Evolutionary conservation across 371 early-diverging fungal species (phyloP).

Genomic region (Mortierella sp.): DNA sequence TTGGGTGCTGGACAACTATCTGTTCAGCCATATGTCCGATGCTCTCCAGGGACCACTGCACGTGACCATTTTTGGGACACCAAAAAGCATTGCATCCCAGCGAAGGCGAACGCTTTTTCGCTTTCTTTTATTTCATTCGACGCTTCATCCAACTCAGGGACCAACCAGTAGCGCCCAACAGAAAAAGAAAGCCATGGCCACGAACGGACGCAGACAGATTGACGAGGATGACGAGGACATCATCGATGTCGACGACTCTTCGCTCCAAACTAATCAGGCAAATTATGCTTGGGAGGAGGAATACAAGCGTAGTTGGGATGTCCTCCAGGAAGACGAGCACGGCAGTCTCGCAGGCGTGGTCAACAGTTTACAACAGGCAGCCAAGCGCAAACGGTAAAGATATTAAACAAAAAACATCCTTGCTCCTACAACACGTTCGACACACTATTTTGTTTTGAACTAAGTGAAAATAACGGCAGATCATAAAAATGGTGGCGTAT

Average conservation of each 20-base stretch:
- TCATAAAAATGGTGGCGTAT: constrained; percentile 30
- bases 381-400: constrained; percentile 80
- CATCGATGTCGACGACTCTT: constrained; percentile 52
- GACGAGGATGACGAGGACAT: constrained; percentile 50
- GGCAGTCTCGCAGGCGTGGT: constrained; percentile 87
- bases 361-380: constrained; percentile 79
- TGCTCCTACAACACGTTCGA: no score
- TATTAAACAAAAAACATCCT: no score
- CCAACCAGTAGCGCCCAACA: background rate
- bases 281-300: constrained; percentile 94
- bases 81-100: no score
- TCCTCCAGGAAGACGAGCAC: constrained; percentile 90
- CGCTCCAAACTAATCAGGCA: constrained; percentile 52
- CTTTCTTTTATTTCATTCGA: no score
- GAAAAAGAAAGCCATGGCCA: constrained; percentile 36
- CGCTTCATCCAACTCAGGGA: no score
- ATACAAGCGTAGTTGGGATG: constrained; percentile 97
- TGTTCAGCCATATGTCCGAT: no score
- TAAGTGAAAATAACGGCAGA: no score
- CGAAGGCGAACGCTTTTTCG: no score
- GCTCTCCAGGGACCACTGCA: no score
- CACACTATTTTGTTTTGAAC: no score
- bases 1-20: no score
- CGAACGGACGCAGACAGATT: constrained; percentile 46
- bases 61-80: no score